phyloP scores from a whole-genome alignment of 805 yeast genomes.

The Candida arabinofermentans region DNA sequence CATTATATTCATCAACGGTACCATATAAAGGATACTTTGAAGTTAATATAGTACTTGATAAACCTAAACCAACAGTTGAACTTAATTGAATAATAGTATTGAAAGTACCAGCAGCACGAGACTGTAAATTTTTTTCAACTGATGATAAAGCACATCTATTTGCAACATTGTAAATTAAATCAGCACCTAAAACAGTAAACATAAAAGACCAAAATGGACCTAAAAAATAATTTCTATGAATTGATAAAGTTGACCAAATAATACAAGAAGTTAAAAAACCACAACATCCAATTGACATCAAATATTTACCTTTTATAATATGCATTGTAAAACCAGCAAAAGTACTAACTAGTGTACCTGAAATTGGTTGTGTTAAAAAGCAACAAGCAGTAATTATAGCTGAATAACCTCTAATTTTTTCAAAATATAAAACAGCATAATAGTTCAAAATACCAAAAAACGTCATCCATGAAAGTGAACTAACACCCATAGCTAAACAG shows the following conservation, averaged over 20 bases:
- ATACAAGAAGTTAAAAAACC: conserved; percentile 36
- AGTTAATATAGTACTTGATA: conserved; percentile 36
- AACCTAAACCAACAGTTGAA: conserved; percentile 39
- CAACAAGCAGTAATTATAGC: conserved; percentile 42
- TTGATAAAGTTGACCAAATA: conserved; percentile 39
- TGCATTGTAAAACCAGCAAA: conserved; percentile 46
- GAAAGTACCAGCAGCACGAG: conserved; percentile 46
- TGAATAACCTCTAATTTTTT: conserved; percentile 33
- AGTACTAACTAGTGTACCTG: conserved; percentile 39
- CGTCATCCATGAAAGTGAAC: conserved; percentile 37
- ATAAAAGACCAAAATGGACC: conserved; percentile 43
- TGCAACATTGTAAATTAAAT: conserved; percentile 42
- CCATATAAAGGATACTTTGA: conserved; percentile 32
- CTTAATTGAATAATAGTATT: conserved; percentile 41
- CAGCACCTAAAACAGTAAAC: conserved; percentile 43
- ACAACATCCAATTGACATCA: conserved; percentile 32
- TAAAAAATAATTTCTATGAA: conserved; percentile 36
- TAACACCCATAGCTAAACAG: conserved; percentile 35
- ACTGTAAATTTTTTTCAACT: conserved; percentile 36
- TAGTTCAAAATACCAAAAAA: conserved; percentile 39
- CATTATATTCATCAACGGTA: conserved; percentile 18
- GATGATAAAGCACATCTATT: conserved; percentile 40
- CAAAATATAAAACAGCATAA: conserved; percentile 41
- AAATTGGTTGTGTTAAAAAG: conserved; percentile 39
- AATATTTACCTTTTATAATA: conserved; percentile 36